phyloP scores from a whole-genome alignment of 164 flowering plant species.

The Houttuynia cordata region DNA sequence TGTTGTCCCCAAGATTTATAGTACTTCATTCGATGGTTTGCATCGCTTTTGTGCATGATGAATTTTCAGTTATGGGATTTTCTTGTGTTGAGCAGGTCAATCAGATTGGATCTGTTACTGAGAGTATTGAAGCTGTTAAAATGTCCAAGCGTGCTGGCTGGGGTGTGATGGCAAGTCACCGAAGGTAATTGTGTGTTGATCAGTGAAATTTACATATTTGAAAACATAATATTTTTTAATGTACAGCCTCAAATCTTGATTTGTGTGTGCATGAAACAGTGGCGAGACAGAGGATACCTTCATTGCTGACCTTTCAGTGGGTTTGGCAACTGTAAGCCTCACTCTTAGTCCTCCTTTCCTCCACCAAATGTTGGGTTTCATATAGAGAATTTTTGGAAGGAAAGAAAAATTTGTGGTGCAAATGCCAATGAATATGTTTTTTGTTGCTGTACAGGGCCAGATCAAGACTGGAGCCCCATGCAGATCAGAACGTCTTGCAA shows the following conservation, averaged over 20 bases:
- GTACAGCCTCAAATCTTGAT: neutral
- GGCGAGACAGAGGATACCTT: conserved; percentile 43
- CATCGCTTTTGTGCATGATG: neutral
- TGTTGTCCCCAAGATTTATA: neutral
- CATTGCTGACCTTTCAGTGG: conserved; percentile 40
- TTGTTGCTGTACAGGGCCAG: conserved; percentile 19
- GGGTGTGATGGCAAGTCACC: conserved; percentile 39
- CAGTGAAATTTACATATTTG: neutral
- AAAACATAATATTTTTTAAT: neutral
- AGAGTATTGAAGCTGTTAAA: conserved; percentile 34
- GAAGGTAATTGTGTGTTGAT: conserved; percentile 11
- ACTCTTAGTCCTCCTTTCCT: neutral
- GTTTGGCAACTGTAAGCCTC: conserved; percentile 29
- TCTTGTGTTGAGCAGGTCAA: conserved; percentile 17
- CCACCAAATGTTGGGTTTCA: no score
- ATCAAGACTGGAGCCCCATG: conserved; percentile 38
- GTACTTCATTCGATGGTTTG: neutral
- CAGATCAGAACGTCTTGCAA: conserved; percentile 34
- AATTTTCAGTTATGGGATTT: neutral
- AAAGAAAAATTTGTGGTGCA: neutral
- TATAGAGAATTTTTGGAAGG: no score
- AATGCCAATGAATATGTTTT: neutral
- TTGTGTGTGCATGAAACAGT: conserved; percentile 13
- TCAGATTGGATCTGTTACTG: conserved; percentile 34
- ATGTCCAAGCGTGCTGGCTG: conserved; percentile 36